Evolutionary conservation across 371 early-diverging fungal genomes (phyloP).

Genomic region (Amoeboaphelidium protococcarum): DNA sequence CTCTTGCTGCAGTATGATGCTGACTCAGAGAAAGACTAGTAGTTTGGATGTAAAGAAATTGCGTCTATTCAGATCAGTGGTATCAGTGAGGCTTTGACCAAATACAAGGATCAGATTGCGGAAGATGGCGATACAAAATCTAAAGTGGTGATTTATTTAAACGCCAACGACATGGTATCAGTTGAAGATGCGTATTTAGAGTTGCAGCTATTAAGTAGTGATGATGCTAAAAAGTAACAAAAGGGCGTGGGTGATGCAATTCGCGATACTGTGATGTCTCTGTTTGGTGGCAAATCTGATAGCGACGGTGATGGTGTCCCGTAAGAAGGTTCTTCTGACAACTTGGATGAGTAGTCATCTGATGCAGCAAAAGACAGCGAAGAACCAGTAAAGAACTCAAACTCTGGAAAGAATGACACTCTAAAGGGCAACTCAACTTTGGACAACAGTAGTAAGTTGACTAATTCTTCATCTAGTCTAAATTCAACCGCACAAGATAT

Average conservation of each 20-base stretch:
- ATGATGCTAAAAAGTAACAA: conserved; percentile 4
- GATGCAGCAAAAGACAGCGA: too few relatives aligned
- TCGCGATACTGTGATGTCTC: not conserved
- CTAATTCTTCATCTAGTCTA: not conserved
- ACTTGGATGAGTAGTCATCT: conserved; percentile 2
- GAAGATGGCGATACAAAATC: conserved; percentile 26
- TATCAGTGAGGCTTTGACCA: conserved; percentile 13
- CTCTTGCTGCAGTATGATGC: conserved; percentile 14
- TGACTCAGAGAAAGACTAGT: conserved; percentile 1
- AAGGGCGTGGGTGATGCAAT: not conserved
- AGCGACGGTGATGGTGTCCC: not conserved
- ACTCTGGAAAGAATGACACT: not conserved
- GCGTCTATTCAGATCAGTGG: conserved; percentile 11
- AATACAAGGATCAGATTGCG: not conserved
- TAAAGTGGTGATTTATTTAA: conserved; percentile 45
- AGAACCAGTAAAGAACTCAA: too few relatives aligned
- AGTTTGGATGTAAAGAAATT: not conserved
- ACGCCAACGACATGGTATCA: conserved; percentile 21
- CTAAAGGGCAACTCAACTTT: conserved; percentile 6
- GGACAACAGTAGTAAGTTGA: not conserved
- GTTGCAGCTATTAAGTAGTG: conserved; percentile 16
- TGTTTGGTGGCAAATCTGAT: not conserved
- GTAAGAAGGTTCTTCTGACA: conserved; percentile 1
- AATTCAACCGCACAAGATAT: not conserved
- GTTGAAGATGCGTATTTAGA: conserved; percentile 14